Percentiles rank a stretch among this genome's conserved stretches.
These are phyloP conservation scores for Halophytophthora polymorphica DNA, from an alignment of 352 stramenopile species.

Conservation along the genomic window DNA sequence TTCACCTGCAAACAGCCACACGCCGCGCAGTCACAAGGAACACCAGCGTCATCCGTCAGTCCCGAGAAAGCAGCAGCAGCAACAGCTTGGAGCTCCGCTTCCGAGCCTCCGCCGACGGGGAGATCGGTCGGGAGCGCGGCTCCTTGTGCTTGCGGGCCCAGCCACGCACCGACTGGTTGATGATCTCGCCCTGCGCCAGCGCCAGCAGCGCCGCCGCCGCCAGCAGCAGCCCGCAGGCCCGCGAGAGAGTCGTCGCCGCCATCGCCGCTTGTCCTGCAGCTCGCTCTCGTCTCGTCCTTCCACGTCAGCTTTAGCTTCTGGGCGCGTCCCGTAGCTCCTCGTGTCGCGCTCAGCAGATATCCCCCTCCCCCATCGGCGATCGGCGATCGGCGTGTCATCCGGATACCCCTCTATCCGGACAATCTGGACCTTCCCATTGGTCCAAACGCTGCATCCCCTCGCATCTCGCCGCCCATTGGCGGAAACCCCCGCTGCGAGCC, in stretches of 20 bases:
- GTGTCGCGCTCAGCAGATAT: conserved; percentile 9
- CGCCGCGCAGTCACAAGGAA: neutral
- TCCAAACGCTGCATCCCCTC: neutral
- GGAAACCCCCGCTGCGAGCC: conserved; percentile 4
- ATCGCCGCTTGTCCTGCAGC: conserved; percentile 17
- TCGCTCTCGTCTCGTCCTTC: conserved; percentile 10
- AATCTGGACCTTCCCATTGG: neutral
- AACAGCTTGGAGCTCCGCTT: no score
- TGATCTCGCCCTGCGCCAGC: conserved; percentile 38
- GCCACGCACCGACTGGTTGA: conserved; percentile 69
- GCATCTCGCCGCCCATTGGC: neutral
- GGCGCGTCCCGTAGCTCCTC: conserved; percentile 1
- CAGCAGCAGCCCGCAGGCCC: conserved; percentile 23
- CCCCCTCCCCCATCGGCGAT: neutral
- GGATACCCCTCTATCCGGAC: conserved; percentile 16
- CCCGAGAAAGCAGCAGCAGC: no score
- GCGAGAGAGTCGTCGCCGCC: conserved; percentile 18
- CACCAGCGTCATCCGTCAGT: no score
- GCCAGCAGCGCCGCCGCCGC: conserved; percentile 29
- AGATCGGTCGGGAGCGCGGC: neutral
- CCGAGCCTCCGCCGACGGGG: no score
- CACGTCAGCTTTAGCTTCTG: conserved; percentile 5
- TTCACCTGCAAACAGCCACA: conserved; percentile 44
- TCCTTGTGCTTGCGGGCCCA: neutral
- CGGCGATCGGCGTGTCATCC: conserved; percentile 1